Percentiles rank a stretch among this genome's conserved stretches.
These are phyloP conservation scores for Suhomyces pyralidae DNA, from an alignment of 805 yeast genomes.

Conservation along the genomic window DNA sequence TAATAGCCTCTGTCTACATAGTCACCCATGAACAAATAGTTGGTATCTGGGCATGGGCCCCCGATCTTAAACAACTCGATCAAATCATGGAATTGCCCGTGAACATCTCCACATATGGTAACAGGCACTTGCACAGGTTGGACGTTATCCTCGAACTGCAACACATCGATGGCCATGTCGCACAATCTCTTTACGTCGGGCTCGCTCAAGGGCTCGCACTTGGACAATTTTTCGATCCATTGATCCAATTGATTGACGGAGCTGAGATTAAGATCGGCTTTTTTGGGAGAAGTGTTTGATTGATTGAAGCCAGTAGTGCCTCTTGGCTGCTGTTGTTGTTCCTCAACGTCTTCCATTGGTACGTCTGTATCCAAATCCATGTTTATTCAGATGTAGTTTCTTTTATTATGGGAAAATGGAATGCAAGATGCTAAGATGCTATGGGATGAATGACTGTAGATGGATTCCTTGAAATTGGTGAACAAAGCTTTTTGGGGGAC, in stretches of 20 bases:
- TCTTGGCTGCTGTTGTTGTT: constrained; percentile 26
- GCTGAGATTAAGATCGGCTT: constrained; percentile 23
- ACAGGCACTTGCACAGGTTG: constrained; percentile 96
- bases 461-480: neutral
- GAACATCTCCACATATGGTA: constrained; percentile 95
- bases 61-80: constrained; percentile 92
- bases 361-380: constrained; percentile 82
- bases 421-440: neutral
- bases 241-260: constrained; percentile 71
- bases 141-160: constrained; percentile 89
- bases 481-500: neutral
- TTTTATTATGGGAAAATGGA: neutral
- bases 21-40: constrained; percentile 52
- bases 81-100: constrained; percentile 93
- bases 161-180: constrained; percentile 86
- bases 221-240: constrained; percentile 78
- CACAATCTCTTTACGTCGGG: constrained; percentile 76
- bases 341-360: constrained; percentile 78
- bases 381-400: neutral
- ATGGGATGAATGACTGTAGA: neutral
- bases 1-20: constrained; percentile 90
- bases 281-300: constrained; percentile 27
- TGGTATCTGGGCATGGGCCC: constrained; percentile 51
- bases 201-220: constrained; percentile 80
- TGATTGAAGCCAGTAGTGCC: constrained; percentile 2